Conservation (phyloP, 2,329 filamentous ascomycete genomes). For the Neofusicoccum sp. region DNA sequence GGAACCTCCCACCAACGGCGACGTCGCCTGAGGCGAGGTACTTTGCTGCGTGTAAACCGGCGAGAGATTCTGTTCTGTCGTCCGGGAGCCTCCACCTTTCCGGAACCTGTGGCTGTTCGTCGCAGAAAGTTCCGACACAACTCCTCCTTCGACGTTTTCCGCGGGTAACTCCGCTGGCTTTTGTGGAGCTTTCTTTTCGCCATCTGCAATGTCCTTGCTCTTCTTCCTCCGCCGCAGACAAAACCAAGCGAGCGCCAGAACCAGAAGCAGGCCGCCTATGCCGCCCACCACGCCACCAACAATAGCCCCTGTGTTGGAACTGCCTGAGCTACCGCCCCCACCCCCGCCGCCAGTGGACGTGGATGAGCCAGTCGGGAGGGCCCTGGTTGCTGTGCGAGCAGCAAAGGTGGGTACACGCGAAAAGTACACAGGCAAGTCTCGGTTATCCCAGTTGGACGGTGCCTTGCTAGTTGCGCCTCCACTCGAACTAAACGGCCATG, state of each 20-base stretch:
- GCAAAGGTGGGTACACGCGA: constrained; percentile 48
- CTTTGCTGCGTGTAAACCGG: constrained; percentile 18
- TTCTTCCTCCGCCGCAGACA: constrained; percentile 39
- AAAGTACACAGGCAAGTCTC: constrained; percentile 56
- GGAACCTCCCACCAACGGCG: neutral
- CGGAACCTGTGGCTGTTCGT: constrained; percentile 21
- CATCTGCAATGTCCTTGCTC: constrained; percentile 24
- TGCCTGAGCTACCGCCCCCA: constrained; percentile 18
- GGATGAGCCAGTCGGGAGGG: constrained; percentile 30
- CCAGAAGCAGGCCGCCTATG: constrained; percentile 30
- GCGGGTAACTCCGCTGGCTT: constrained; percentile 30
- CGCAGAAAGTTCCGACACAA: constrained; percentile 24
- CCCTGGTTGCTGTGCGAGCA: constrained; percentile 52
- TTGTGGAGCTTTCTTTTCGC: constrained; percentile 25
- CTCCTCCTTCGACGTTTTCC: constrained; percentile 17
- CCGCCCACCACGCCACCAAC: constrained; percentile 43
- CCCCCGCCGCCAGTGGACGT: constrained; percentile 19
- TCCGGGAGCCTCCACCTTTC: neutral
- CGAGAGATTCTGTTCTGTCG: neutral
- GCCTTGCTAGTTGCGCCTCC: constrained; percentile 56
- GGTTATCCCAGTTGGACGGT: constrained; percentile 50
- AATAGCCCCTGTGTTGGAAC: constrained; percentile 37
- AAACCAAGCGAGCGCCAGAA: constrained; percentile 34
- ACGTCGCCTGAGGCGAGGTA: constrained; percentile 7
- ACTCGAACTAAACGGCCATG: constrained; percentile 34